Evolutionary conservation across 495 filamentous ascomycete genomes (phyloP).

Genomic region (Xylaria flabelliformis): DNA sequence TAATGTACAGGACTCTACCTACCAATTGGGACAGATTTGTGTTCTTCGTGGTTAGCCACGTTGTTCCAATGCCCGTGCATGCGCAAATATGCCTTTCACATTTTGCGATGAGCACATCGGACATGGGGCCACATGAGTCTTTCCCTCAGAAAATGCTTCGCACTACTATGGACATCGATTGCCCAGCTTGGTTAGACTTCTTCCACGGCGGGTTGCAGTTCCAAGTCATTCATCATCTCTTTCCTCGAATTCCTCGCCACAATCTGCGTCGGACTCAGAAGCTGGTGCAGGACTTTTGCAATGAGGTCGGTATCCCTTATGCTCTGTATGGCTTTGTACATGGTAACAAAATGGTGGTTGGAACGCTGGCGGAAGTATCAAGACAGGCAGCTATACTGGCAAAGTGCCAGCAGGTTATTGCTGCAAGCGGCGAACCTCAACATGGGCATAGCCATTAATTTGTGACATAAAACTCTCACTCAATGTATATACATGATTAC

Average conservation of each 20-base stretch:
- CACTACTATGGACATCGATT: conserved; percentile 98
- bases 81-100: conserved; percentile 96
- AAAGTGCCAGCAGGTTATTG: conserved; percentile 76
- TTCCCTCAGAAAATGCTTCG: conserved; percentile 97
- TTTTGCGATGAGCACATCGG: conserved; percentile 95
- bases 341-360: conserved; percentile 88
- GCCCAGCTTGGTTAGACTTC: conserved; percentile 93
- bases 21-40: conserved; percentile 70
- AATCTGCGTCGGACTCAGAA: conserved; percentile 86
- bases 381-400: conserved; percentile 86
- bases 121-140: conserved; percentile 84
- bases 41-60: conserved; percentile 86
- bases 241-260: conserved; percentile 91
- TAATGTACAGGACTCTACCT: conserved; percentile 80
- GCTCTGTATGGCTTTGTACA: conserved; percentile 92
- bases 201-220: conserved; percentile 97
- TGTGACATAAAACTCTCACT: conserved; percentile 7
- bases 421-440: conserved; percentile 43
- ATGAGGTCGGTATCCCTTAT: conserved; percentile 91
- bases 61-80: conserved; percentile 85
- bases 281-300: conserved; percentile 86
- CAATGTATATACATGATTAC: conserved; percentile 15
- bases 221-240: conserved; percentile 95
- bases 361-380: conserved; percentile 81
- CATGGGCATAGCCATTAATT: conserved; percentile 45